Percentiles rank a stretch among this genome's conserved stretches.
Conservation (phyloP, 2,329 filamentous ascomycete species). For the Cladosporium colombiae region DNA sequence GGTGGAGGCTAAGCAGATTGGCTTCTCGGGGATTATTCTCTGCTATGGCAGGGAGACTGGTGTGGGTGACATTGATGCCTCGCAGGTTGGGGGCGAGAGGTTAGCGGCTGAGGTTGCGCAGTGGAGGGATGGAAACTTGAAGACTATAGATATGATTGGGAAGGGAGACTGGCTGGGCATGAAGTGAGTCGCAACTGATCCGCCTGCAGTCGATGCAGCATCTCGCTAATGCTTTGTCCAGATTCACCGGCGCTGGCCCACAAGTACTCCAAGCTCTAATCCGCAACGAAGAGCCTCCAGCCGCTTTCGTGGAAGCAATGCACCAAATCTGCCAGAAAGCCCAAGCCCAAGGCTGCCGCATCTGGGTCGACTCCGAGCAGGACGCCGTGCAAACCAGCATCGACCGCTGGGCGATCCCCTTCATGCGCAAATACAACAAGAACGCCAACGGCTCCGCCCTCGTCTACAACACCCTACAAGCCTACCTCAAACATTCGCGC, state of each 20-base stretch:
- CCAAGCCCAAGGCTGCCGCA: slow-evolving; percentile 44
- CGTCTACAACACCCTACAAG: slow-evolving; percentile 68
- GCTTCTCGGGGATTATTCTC: slow-evolving; percentile 56
- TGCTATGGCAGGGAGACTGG: slow-evolving; percentile 56
- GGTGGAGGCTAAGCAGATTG: slow-evolving; percentile 49
- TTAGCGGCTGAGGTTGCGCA: slow-evolving; percentile 38
- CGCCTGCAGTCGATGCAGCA: not conserved
- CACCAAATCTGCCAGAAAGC: slow-evolving; percentile 47
- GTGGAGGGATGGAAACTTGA: slow-evolving; percentile 56
- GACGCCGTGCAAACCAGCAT: slow-evolving; percentile 54
- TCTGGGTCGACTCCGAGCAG: slow-evolving; percentile 58
- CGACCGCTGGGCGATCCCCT: slow-evolving; percentile 68
- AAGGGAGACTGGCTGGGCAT: slow-evolving; percentile 55
- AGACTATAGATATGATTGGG: slow-evolving; percentile 55
- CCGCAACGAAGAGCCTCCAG: slow-evolving; percentile 42
- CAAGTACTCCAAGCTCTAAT: slow-evolving; percentile 45
- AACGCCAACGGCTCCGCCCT: slow-evolving; percentile 59
- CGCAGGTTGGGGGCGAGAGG: slow-evolving; percentile 45
- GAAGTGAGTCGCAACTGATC: slow-evolving; percentile 43
- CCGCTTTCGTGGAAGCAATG: slow-evolving; percentile 46
- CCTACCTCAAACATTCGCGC: slow-evolving; percentile 55
- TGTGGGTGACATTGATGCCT: slow-evolving; percentile 44
- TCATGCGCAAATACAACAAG: slow-evolving; percentile 45
- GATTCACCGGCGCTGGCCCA: slow-evolving; percentile 52
- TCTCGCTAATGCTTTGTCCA: slow-evolving; percentile 24